These are phyloP conservation scores for Chaetomidium leptoderma DNA, from an alignment of 495 filamentous ascomycete genomes.

Conservation along the genomic window DNA sequence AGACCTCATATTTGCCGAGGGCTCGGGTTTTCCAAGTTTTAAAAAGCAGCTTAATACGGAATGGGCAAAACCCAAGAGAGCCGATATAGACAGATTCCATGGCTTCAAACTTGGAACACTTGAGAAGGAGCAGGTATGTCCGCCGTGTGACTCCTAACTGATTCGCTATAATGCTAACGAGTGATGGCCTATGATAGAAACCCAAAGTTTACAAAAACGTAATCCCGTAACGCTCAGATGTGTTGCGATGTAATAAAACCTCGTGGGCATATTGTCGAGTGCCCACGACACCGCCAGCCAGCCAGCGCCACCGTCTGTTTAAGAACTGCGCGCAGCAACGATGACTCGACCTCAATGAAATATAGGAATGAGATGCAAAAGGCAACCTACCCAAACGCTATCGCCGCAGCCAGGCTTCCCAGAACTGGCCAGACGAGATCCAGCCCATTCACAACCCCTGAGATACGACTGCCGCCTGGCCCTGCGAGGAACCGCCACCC, in stretches of 20 bases:
- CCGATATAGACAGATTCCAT: too few species aligned
- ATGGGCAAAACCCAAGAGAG: too few species aligned
- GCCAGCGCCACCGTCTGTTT: background rate
- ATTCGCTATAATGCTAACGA: background rate
- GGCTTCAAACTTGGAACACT: background rate
- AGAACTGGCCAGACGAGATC: too few species aligned
- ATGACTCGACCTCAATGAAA: background rate
- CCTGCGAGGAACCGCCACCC: background rate
- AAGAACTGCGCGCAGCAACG: background rate
- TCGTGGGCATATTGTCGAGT: background rate
- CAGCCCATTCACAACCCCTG: background rate
- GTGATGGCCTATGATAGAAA: background rate
- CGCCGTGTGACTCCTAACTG: background rate
- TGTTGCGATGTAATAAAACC: conserved; percentile 3
- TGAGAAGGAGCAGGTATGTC: background rate
- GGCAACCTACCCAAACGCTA: background rate
- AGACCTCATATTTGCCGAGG: too few species aligned
- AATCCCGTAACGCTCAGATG: background rate
- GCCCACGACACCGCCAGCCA: background rate
- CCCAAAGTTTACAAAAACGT: background rate
- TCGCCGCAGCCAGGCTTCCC: too few species aligned
- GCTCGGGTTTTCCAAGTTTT: too few species aligned
- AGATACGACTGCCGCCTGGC: background rate
- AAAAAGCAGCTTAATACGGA: too few species aligned
- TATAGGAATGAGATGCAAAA: background rate